Base-by-base conservation (phyloP, 305 asterid genomes). In the Fraxinus sp. region DNA sequence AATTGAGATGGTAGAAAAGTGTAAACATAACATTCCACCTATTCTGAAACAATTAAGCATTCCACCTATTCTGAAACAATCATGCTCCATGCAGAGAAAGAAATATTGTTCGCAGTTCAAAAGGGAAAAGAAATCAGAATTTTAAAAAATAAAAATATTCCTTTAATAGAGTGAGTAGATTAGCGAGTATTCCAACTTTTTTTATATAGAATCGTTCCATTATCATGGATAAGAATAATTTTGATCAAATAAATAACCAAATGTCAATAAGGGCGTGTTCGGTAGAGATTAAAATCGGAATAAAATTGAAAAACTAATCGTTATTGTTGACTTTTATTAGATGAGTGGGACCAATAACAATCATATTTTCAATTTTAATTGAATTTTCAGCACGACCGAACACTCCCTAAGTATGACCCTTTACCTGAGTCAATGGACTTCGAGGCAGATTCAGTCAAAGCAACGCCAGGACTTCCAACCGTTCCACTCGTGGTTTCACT, bases 341-440 rank as follows among this genome's bases (percentile, higher is more conserved):
- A 28, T 2, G 3, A 28, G 32, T 28, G 32, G 32, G 32, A 28
- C 32, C 32, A 28, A 28, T 28, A 28, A 28, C 32, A 2, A 28
- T 3, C 32, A 28, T 28, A 28, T 28, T 28, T 28, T 28, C 32
- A 28, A 28, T 28, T 28, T 28, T 28, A 28, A 28, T 28, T 28
- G 32, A 28, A 28, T 28, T 28, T 28, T 28, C 32, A 28, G 32
- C 32, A 28, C 32, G 32, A 28, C 32, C 32, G 2, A 28, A 28
- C 32, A 28, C 32, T 1, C 32, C 32, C 32, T 28, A 28, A 66
- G 39, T 41, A 20, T 46, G 82, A 84, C 32, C 62, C 80, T 75
- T 88, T 80, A 92, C 98, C 97, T 66, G 95, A 90, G 87, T 89
- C 83, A 28, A 55, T 64, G 84, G 90, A 83, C 85, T 86, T 87